Evolutionary conservation across 768 basidiomycete species (phyloP).

Genomic region (Suillus fuscotomentosus): DNA sequence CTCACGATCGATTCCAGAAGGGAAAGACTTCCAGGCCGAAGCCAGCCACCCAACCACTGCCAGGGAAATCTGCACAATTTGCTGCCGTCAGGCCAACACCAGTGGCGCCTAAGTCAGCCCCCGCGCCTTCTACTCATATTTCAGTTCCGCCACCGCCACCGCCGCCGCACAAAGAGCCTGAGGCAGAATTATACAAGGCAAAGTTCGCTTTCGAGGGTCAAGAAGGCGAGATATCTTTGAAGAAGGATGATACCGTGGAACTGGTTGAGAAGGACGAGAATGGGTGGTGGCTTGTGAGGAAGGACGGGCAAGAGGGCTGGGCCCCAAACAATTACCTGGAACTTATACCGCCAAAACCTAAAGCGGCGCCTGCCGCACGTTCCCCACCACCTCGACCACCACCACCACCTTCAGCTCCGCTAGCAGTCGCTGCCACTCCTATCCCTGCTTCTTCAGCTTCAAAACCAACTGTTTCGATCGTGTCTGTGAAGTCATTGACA

Average conservation of each 20-base stretch:
- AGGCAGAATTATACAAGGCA: slow-evolving; percentile 76
- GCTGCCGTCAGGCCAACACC: slow-evolving; percentile 32
- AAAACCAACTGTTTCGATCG: slow-evolving; percentile 32
- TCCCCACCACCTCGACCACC: slow-evolving; percentile 57
- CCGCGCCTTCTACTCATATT: slow-evolving; percentile 40
- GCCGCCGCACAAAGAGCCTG: slow-evolving; percentile 47
- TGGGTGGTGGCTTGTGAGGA: slow-evolving; percentile 98
- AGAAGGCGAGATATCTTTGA: slow-evolving; percentile 85
- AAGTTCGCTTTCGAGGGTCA: slow-evolving; percentile 94
- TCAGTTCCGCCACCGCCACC: slow-evolving; percentile 55
- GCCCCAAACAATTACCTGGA: slow-evolving; percentile 94
- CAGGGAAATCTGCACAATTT: slow-evolving; percentile 48
- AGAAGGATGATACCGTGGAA: slow-evolving; percentile 91
- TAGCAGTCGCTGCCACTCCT: slow-evolving; percentile 33
- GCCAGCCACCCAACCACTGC: slow-evolving; percentile 51
- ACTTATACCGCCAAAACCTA: slow-evolving; percentile 64
- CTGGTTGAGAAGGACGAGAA: slow-evolving; percentile 90
- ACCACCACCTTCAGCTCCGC: slow-evolving; percentile 43
- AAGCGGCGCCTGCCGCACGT: slow-evolving; percentile 64
- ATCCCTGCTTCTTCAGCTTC: slow-evolving; percentile 29
- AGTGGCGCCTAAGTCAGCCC: slow-evolving; percentile 30
- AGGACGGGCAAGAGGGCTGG: slow-evolving; percentile 83
- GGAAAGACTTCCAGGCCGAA: slow-evolving; percentile 40
- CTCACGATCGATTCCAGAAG: slow-evolving; percentile 36
- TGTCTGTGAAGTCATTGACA: slow-evolving; percentile 40